Percentiles rank a stretch among this genome's conserved stretches.
Conservation (phyloP, 306 rosid genomes). For the Vachellia collinsii region DNA sequence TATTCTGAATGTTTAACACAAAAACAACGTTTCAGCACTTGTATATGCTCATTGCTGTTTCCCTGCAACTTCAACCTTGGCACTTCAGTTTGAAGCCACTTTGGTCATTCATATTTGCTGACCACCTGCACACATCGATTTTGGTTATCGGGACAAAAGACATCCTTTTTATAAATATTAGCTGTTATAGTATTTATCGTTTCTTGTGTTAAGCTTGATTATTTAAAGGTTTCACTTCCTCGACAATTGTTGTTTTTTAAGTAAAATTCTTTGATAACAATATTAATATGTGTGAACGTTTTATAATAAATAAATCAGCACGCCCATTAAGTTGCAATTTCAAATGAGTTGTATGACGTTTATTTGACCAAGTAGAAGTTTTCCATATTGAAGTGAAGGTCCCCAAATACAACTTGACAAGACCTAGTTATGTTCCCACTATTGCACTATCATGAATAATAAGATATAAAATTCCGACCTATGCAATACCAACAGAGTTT, state of each 20-base stretch:
- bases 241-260: conserved; percentile 10
- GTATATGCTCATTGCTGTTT: conserved; percentile 82
- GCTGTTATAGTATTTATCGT: conserved; percentile 30
- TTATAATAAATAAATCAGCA: conserved; percentile 34
- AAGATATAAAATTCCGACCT: conserved; percentile 23
- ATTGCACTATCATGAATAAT: conserved; percentile 20
- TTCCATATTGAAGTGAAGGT: conserved; percentile 30
- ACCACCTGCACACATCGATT: conserved; percentile 97
- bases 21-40: conserved; percentile 82
- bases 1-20: conserved; percentile 62
- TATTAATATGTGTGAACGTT: conserved; percentile 34
- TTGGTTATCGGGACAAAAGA: conserved; percentile 79
- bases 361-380: conserved; percentile 29
- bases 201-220: conserved; percentile 36
- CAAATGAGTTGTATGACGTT: conserved; percentile 26
- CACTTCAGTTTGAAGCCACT: conserved; percentile 88
- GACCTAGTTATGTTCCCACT: conserved; percentile 19
- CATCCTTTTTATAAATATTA: conserved; percentile 50
- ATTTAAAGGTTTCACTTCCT: conserved; percentile 25
- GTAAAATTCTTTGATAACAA: conserved; percentile 31
- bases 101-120: conserved; percentile 81
- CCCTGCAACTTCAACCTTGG: conserved; percentile 90
- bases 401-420: conserved; percentile 17
- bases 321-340: conserved; percentile 26
- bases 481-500: conserved; percentile 30